These are phyloP conservation scores for Angophora floribunda DNA, from an alignment of 345 rosid genomes.

Conservation along the genomic window DNA sequence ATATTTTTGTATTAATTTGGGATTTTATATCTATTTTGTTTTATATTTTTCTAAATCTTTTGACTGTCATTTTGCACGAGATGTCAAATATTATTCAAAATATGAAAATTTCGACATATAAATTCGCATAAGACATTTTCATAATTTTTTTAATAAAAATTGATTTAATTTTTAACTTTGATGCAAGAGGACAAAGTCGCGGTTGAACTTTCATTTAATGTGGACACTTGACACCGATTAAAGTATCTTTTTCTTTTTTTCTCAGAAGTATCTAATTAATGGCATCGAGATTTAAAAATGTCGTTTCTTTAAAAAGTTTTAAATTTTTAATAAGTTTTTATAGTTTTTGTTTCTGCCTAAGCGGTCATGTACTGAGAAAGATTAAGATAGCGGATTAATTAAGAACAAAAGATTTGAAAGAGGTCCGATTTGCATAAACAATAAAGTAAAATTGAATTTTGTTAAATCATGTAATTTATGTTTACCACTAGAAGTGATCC, in stretches of 20 bases:
- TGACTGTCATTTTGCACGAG: background rate
- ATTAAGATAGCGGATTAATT: background rate
- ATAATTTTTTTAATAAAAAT: background rate
- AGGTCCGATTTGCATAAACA: background rate
- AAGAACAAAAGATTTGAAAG: background rate
- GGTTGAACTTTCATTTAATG: background rate
- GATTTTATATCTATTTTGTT: background rate
- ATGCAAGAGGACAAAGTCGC: background rate
- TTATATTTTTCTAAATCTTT: background rate
- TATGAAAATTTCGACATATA: fast-evolving
- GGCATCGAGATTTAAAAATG: background rate
- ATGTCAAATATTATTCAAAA: background rate
- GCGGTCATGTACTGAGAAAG: background rate
- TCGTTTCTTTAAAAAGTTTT: too few relatives aligned
- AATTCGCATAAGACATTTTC: background rate
- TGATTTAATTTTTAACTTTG: background rate
- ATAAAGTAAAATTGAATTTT: too few relatives aligned
- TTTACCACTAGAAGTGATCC: background rate
- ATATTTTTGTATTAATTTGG: background rate
- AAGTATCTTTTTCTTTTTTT: background rate
- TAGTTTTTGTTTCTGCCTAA: background rate
- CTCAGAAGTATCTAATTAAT: background rate
- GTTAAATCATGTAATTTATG: background rate
- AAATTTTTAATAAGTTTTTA: too few relatives aligned
- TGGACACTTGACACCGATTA: background rate